Base-by-base conservation (phyloP, 495 filamentous ascomycete species). In the Cryomyces minteri region DNA sequence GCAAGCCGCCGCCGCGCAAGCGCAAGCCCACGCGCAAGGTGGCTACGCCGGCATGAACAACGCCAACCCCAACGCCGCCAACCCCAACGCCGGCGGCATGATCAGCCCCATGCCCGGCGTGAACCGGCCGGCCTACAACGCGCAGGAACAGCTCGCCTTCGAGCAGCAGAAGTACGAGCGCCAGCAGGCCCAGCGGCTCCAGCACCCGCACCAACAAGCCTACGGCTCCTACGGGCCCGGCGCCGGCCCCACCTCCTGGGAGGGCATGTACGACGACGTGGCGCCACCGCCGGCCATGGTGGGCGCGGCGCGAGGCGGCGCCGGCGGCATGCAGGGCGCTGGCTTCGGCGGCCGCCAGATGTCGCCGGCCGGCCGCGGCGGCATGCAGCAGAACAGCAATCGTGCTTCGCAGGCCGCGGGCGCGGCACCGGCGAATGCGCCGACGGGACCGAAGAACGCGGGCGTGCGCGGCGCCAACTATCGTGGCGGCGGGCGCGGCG, bases 211-310 rank as follows among this genome's bases (percentile, higher is more conserved):
- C 34, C 56, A 59, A 25, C 25, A 36, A 39, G 41, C 44, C 36
- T 46, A 52, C 41, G 47, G 39, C 28, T 56, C 52, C n/a, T 57
- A 58, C 43, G 55, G 53, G 47, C 59, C 43, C 41, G 39, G 50
- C 30, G 73, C 71, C 36, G 71, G 70, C 4, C 79, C 81, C 28
- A 88, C 83, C 25, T 85, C 80, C 25, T 96, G 90, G 88, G 90
- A 98, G 61, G 90, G 90, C 45, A 98, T 98, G 90, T 98, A 98
- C 60, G 90, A 98, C 58, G 90, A 95, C 58, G 86, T 94, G 1
- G 18, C 18, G 18, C 92, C 92, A 25, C 86, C 88, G 55, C 87
- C 87, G 6, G 41, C 40, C 31, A 40, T 39, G 28, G 31, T 30
- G n/a, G 30, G 31, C 49, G 57, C 53, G 56, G 55, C 33, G 12